Percentiles rank a stretch among this genome's conserved stretches.
phyloP scores from a whole-genome alignment of 2,329 filamentous ascomycete genomes.

The Apiospora hydei region DNA sequence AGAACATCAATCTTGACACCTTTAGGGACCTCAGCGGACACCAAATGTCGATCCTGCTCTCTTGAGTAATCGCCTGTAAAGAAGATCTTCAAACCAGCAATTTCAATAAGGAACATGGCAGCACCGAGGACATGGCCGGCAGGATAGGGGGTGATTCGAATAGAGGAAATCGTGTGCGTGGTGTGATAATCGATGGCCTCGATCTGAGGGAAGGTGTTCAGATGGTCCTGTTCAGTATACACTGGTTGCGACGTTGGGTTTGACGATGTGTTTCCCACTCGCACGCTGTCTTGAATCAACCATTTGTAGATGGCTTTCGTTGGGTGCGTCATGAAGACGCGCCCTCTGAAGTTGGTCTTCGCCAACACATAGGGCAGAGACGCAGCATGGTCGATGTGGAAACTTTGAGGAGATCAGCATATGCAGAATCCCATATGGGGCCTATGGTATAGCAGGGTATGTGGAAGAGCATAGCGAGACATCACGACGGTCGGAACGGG shows the following conservation, averaged over 20 bases:
- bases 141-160: slow-evolving; percentile 95
- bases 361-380: slow-evolving; percentile 97
- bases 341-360: slow-evolving; percentile 96
- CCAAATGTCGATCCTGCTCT: slow-evolving; percentile 93
- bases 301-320: slow-evolving; percentile 99
- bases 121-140: slow-evolving; percentile 97
- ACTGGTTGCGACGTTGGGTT: slow-evolving; percentile 74
- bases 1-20: slow-evolving; percentile 93
- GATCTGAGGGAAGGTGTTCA: slow-evolving; percentile 91
- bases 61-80: slow-evolving; percentile 98
- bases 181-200: slow-evolving; percentile 99
- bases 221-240: slow-evolving; percentile 94
- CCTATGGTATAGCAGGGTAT: slow-evolving; percentile 26
- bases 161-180: slow-evolving; percentile 95
- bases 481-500: slow-evolving; percentile 38
- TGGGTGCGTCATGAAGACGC: slow-evolving; percentile 98
- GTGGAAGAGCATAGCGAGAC: slow-evolving; percentile 22
- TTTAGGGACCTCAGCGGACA: slow-evolving; percentile 88
- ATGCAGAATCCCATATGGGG: slow-evolving; percentile 29
- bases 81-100: slow-evolving; percentile 93
- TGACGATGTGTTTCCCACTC: slow-evolving; percentile 78
- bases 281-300: slow-evolving; percentile 96
- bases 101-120: slow-evolving; percentile 98
- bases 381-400: slow-evolving; percentile 97
- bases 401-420: slow-evolving; percentile 62